Conservation (phyloP, 129 eudicot genomes). For the Calendula officinalis region DNA sequence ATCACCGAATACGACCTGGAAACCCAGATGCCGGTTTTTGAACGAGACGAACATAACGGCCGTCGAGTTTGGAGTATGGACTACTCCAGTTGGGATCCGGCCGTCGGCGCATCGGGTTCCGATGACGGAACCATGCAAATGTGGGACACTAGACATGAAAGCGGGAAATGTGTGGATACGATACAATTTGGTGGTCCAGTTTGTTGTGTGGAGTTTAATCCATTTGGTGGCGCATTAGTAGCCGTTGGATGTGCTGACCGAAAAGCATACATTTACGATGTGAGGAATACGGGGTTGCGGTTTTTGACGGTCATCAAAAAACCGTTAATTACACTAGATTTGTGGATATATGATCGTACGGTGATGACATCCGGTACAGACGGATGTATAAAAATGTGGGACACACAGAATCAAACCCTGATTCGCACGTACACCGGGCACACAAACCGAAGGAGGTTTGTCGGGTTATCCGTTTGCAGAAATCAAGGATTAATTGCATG, state of each 20-base stretch:
- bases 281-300: slow-evolving; percentile 39
- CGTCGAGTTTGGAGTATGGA: slow-evolving; percentile 73
- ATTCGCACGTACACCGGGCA: slow-evolving; percentile 62
- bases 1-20: slow-evolving; percentile 70
- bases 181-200: slow-evolving; percentile 55
- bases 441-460: slow-evolving; percentile 55
- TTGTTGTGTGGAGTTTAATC: slow-evolving; percentile 70
- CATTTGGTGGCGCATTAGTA: slow-evolving; percentile 51
- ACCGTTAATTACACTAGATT: slow-evolving; percentile 56
- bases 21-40: slow-evolving; percentile 57
- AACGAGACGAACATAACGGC: slow-evolving; percentile 76
- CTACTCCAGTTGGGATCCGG: slow-evolving; percentile 52
- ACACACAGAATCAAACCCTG: slow-evolving; percentile 30
- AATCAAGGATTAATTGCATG: slow-evolving; percentile 57
- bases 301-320: slow-evolving; percentile 49
- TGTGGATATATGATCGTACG: slow-evolving; percentile 44
- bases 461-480: slow-evolving; percentile 71
- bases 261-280: slow-evolving; percentile 59
- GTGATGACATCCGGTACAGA: slow-evolving; percentile 66
- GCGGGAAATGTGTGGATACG: slow-evolving; percentile 41
- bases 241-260: slow-evolving; percentile 78
- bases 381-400: slow-evolving; percentile 73
- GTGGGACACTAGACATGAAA: slow-evolving; percentile 76
- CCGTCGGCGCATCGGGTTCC: slow-evolving; percentile 66
- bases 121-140: slow-evolving; percentile 83